A percentile compares a stretch with the other conserved stretches of the same genome.
phyloP scores from a whole-genome alignment of 495 filamentous ascomycete genomes.

The Lineolata rhizophorae region DNA sequence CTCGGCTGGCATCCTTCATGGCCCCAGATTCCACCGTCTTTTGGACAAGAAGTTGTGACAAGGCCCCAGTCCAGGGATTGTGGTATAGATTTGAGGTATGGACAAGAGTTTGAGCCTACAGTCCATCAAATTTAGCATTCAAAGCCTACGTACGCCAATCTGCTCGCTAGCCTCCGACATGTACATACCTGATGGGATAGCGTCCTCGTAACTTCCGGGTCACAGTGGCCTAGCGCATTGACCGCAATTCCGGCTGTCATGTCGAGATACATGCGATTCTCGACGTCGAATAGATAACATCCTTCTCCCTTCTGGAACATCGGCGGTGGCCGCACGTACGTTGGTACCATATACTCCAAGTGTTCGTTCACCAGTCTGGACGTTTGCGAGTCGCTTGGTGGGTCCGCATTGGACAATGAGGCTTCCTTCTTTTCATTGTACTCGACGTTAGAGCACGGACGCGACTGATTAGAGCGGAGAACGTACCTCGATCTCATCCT shows the following conservation, averaged over 20 bases:
- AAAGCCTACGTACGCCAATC: not conserved
- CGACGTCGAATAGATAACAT: conserved; percentile 72
- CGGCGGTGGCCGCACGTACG: conserved; percentile 76
- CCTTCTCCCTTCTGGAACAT: conserved; percentile 77
- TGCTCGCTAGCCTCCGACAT: too few species aligned
- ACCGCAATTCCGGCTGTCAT: conserved; percentile 94
- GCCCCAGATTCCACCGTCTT: conserved; percentile 50
- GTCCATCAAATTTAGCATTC: not conserved
- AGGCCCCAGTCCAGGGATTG: conserved; percentile 75
- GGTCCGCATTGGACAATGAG: conserved; percentile 76
- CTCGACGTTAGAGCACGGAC: too few species aligned
- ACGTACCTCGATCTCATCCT: too few species aligned
- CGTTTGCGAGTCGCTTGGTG: conserved; percentile 51
- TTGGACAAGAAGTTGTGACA: conserved; percentile 68
- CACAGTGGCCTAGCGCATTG: conserved; percentile 74
- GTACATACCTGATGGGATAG: conserved; percentile 47
- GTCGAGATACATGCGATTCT: conserved; percentile 76
- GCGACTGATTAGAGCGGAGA: too few species aligned
- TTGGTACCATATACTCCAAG: conserved; percentile 75
- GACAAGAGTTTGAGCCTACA: conserved; percentile 49
- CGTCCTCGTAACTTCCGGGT: conserved; percentile 45
- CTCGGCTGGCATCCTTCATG: conserved; percentile 61
- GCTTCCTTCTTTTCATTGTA: too few species aligned
- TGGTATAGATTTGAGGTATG: conserved; percentile 92
- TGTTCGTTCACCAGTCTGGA: conserved; percentile 49